Conservation (phyloP, 192 early-diverging fungal species). For the Dissophora ornata region DNA sequence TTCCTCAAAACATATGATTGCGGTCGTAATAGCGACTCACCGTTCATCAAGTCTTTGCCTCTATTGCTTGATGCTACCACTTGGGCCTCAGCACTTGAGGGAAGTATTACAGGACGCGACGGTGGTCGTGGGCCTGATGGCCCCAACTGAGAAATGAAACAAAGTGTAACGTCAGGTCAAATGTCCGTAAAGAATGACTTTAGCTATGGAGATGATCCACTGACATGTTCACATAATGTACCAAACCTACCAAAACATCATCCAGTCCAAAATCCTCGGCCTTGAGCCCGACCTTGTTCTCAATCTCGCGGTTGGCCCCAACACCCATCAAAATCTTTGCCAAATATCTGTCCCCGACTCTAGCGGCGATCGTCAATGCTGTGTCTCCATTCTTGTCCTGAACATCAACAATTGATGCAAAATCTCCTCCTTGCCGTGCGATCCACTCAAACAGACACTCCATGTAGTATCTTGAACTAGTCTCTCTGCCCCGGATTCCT, state of each 20-base stretch:
- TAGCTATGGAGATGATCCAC: neutral
- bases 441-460: constrained; percentile 82
- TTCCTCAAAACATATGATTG: neutral
- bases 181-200: no score
- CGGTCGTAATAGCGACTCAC: constrained; percentile 12
- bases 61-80: constrained; percentile 18
- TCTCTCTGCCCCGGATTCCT: constrained; percentile 71
- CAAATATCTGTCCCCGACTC: constrained; percentile 78
- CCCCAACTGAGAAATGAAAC: constrained; percentile 8
- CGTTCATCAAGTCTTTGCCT: constrained; percentile 49
- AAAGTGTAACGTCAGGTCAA: neutral
- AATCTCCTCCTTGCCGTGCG: constrained; percentile 58
- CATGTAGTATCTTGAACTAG: constrained; percentile 86
- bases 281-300: constrained; percentile 81
- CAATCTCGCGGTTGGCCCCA: constrained; percentile 82
- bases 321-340: constrained; percentile 75
- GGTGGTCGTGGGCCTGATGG: neutral
- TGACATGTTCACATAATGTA: no score
- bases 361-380: constrained; percentile 88
- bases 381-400: constrained; percentile 85
- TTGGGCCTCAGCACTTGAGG: constrained; percentile 7
- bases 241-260: constrained; percentile 24
- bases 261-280: constrained; percentile 76
- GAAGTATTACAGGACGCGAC: constrained; percentile 1
- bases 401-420: constrained; percentile 65